phyloP scores from a whole-genome alignment of 2,329 filamentous ascomycete species.

The Exserohilum rostratum region DNA sequence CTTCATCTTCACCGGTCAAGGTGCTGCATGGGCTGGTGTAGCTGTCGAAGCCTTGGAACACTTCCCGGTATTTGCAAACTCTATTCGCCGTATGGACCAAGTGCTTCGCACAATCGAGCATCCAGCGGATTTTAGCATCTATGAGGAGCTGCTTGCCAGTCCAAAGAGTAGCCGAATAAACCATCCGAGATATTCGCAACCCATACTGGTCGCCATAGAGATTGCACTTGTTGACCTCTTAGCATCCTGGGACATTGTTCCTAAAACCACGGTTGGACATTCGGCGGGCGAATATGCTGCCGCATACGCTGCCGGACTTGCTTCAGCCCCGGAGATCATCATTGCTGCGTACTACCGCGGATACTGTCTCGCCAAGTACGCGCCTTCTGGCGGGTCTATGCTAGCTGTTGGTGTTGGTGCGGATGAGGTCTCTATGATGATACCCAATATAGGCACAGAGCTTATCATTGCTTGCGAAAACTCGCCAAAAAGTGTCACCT shows the following conservation, averaged over 20 bases:
- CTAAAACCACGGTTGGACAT: slow-evolving; percentile 20
- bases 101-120: background rate
- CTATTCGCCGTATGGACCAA: background rate
- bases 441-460: background rate
- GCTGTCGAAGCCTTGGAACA: background rate
- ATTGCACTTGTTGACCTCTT: slow-evolving; percentile 31
- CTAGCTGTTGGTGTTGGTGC: slow-evolving; percentile 29
- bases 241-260: slow-evolving; percentile 15
- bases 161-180: background rate
- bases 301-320: slow-evolving; percentile 26
- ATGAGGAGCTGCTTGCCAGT: background rate
- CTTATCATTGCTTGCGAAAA: slow-evolving; percentile 35
- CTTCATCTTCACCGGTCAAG: background rate
- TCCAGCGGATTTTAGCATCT: background rate
- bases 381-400: slow-evolving; percentile 28
- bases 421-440: background rate
- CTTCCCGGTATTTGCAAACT: background rate
- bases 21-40: background rate
- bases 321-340: slow-evolving; percentile 28
- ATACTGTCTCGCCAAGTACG: slow-evolving; percentile 5
- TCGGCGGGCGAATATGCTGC: slow-evolving; percentile 38
- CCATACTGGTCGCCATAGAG: slow-evolving; percentile 2
- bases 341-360: slow-evolving; percentile 27
- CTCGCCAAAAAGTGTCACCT: slow-evolving; percentile 33
- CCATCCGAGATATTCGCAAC: background rate